Evolutionary conservation across 495 filamentous ascomycete genomes (phyloP).

Genomic region (Podospora didyma): DNA sequence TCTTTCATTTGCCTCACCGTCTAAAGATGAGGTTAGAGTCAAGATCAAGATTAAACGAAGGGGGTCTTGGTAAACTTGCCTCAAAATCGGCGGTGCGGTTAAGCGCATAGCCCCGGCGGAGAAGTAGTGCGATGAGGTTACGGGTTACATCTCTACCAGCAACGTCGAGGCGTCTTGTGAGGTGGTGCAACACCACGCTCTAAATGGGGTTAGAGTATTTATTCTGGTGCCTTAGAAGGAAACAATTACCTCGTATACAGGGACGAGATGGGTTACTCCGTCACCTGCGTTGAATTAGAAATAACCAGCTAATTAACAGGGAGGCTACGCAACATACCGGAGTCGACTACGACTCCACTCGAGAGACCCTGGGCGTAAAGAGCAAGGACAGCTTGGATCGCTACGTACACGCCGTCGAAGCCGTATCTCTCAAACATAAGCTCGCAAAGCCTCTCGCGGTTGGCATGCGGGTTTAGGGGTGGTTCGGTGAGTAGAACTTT

Average conservation of each 20-base stretch:
- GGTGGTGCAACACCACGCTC: conserved; percentile 86
- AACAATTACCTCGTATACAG: conserved; percentile 77
- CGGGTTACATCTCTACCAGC: conserved; percentile 95
- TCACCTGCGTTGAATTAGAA: conserved; percentile 46
- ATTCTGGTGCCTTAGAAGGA: no score
- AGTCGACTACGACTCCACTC: conserved; percentile 95
- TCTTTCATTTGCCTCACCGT: no score
- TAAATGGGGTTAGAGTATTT: no score
- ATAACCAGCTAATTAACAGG: no score
- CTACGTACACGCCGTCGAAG: conserved; percentile 96
- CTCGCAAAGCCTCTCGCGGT: conserved; percentile 94
- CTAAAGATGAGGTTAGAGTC: no score
- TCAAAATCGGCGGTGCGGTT: conserved; percentile 99
- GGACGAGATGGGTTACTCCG: conserved; percentile 96
- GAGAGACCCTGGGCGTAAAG: conserved; percentile 97
- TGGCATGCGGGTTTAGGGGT: conserved; percentile 94
- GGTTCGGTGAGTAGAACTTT: conserved; percentile 99
- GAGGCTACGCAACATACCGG: conserved; percentile 33
- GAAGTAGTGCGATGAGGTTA: conserved; percentile 91
- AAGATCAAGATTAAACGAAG: no score
- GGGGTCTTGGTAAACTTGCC: no score
- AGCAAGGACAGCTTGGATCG: conserved; percentile 95
- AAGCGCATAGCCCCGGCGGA: conserved; percentile 91
- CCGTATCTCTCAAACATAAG: conserved; percentile 98
- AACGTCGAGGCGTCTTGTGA: conserved; percentile 88